These are phyloP conservation scores for Rhododendron vialii DNA, from an alignment of 148 eudicot genomes.

Conservation along the genomic window DNA sequence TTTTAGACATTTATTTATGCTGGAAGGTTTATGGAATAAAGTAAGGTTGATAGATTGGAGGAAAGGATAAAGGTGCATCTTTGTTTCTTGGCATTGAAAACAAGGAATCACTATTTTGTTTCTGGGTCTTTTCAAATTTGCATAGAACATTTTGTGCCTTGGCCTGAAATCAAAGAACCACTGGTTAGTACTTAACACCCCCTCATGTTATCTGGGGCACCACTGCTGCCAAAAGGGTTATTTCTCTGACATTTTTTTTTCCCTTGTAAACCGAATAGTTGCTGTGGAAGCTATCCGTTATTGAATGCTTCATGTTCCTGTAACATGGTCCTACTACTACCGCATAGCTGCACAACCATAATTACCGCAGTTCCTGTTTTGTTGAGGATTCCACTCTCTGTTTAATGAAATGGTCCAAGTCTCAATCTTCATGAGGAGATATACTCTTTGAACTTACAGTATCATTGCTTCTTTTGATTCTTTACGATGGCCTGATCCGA, in stretches of 20 bases:
- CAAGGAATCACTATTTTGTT: conserved; percentile 23
- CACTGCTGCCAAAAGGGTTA: neutral
- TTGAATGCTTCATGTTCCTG: neutral
- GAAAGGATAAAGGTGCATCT: conserved; percentile 19
- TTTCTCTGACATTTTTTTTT: neutral
- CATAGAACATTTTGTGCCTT: conserved; percentile 21
- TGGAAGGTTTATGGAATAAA: neutral
- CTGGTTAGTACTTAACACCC: neutral
- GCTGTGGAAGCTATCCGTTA: neutral
- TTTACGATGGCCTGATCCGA: neutral
- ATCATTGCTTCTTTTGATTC: neutral
- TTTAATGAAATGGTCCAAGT: neutral
- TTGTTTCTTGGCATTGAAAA: conserved; percentile 15
- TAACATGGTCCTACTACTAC: neutral
- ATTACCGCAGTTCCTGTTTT: neutral
- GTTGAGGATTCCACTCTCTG: neutral
- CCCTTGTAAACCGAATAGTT: neutral
- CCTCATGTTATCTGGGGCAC: neutral
- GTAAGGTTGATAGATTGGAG: neutral
- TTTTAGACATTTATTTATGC: neutral
- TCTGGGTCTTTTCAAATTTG: conserved; percentile 3
- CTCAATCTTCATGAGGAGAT: neutral
- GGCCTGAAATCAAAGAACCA: conserved; percentile 26
- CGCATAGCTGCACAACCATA: neutral
- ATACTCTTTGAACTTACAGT: neutral